Base-by-base conservation (phyloP, 306 rosid species). In the Rubus parviflorus region DNA sequence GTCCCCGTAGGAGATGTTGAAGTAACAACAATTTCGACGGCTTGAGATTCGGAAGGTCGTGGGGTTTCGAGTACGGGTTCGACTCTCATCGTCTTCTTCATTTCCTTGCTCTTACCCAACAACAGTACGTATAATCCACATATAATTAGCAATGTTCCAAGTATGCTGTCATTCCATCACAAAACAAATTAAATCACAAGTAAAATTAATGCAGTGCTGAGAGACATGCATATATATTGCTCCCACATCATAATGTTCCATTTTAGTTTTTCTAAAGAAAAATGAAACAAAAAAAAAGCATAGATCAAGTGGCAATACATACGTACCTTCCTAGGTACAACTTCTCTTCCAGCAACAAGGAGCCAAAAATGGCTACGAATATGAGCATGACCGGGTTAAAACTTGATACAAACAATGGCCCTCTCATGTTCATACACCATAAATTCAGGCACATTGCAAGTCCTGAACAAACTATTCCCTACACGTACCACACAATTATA, bases 381-480 rank as follows among this genome's bases (percentile, higher is more conserved):
- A 75, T 1, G 13, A 81, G 68, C 42, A 17, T 4, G 4, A 76
- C 41, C 52, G 82, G 82, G 48, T 19, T 62, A 72, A 81, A 81
- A 53, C 60, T 70, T 0, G 81, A 77, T 45, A 76, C 85, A 45
- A 51, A 81, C 43, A 81, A 43, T 14, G 81, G 81, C 19, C 85
- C 85, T 64, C 75, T 72, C 78, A 81, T 64, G 19, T 16, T 53
- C 20, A 81, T 52, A 38, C 85, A 81, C 81, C 85, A 81, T 3
- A 67, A 20, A 3, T 52, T 72, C 45, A 81, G 8, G 20, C 52
- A 3, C 46, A 71, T 67, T 42, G 37, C 12, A 1, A 12, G 41
- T 71, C 84, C 84, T 0, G 84, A 76, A 43, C 10, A 25, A 45
- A 76, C 43, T 2, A 81, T n/a, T 47, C 84, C 84, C 84, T 81